Evolutionary conservation across 192 early-diverging fungal species (phyloP).

Genomic region (Podila epicladia): DNA sequence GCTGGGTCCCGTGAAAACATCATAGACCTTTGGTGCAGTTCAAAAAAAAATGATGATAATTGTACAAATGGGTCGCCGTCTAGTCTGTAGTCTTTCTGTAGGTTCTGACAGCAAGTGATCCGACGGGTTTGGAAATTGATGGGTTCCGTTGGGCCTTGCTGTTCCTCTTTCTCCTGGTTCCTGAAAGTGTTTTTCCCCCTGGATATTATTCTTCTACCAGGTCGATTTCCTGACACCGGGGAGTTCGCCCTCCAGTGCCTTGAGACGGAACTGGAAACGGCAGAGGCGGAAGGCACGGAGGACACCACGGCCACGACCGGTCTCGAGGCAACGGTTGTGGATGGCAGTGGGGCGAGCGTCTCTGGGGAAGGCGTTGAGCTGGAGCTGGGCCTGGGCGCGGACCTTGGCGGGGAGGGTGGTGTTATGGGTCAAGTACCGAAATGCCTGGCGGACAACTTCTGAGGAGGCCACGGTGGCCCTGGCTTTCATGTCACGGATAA

Average conservation of each 20-base stretch:
- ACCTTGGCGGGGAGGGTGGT: conserved; percentile 75
- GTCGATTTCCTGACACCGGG: conserved; percentile 84
- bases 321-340: conserved; percentile 78
- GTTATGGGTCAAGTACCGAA: conserved; percentile 81
- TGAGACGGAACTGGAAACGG: conserved; percentile 82
- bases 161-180: conserved; percentile 1
- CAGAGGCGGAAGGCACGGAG: conserved; percentile 79
- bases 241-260: conserved; percentile 81
- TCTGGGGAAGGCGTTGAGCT: conserved; percentile 71
- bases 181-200: not conserved
- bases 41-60: too few species aligned
- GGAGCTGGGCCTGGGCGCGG: conserved; percentile 82
- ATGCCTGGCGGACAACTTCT: conserved; percentile 79
- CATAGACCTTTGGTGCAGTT: too few species aligned
- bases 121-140: too few species aligned
- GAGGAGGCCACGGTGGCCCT: conserved; percentile 71
- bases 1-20: too few species aligned
- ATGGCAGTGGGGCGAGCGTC: conserved; percentile 71
- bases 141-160: not conserved
- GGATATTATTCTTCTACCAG: conserved; percentile 64
- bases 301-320: conserved; percentile 80
- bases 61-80: too few species aligned
- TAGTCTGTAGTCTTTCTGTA: too few species aligned
- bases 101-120: too few species aligned
- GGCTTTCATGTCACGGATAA: conserved; percentile 79